Evolutionary conservation across 2,329 filamentous ascomycete species (phyloP).

Genomic region (Cryphonectria carpinicola): DNA sequence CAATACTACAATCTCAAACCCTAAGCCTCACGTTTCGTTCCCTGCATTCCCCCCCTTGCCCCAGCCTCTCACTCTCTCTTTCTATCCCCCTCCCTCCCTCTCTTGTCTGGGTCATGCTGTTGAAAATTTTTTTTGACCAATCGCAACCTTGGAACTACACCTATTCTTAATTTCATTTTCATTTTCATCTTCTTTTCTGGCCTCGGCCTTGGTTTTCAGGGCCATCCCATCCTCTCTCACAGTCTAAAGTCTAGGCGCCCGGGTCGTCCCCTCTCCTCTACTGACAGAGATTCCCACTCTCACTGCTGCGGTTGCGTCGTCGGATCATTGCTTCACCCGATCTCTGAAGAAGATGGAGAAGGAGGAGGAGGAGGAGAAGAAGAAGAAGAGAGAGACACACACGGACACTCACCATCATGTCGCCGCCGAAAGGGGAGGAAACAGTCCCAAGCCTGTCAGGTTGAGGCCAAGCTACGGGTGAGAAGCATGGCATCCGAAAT

Average conservation of each 20-base stretch:
- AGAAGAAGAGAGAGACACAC: background rate
- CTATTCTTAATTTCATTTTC: background rate
- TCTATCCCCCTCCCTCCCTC: background rate
- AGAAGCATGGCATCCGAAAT: conserved; percentile 25
- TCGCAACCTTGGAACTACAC: background rate
- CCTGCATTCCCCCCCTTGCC: background rate
- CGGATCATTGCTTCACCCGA: conserved; percentile 32
- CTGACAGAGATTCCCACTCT: conserved; percentile 1
- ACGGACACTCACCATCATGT: conserved; percentile 2
- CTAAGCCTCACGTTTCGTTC: conserved; percentile 19
- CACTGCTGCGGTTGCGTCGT: conserved; percentile 24
- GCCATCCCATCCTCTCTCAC: conserved; percentile 9
- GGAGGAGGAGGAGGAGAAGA: background rate
- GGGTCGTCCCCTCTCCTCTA: conserved; percentile 6
- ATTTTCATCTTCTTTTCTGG: background rate
- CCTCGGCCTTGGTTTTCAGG: conserved; percentile 5
- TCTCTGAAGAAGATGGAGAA: conserved; percentile 24
- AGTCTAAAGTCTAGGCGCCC: conserved; percentile 12
- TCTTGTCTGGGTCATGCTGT: background rate
- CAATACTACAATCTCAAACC: background rate
- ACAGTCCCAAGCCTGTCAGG: conserved; percentile 20
- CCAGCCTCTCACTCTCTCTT: too few relatives aligned
- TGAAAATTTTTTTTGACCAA: background rate
- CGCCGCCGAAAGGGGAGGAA: background rate
- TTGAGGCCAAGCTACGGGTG: conserved; percentile 18